A percentile compares a stretch with the other conserved stretches of the same genome.
Conservation (phyloP, 2,329 filamentous ascomycete species). For the Rutstroemia sp. region DNA sequence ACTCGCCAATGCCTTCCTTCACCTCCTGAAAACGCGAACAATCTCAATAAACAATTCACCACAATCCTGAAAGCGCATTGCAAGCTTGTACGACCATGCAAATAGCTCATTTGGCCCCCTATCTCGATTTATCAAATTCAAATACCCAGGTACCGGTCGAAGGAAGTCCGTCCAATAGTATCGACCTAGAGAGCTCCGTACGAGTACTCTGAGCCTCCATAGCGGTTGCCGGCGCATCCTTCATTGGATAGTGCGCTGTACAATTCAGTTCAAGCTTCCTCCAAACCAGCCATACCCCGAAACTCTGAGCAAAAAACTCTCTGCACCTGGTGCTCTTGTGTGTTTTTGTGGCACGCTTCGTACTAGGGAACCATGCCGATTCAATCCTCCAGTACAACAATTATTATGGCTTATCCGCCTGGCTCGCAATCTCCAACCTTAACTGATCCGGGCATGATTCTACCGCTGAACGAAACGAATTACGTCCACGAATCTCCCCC, state of each 20-base stretch:
- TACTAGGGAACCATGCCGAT: constrained; percentile 23
- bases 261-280: neutral
- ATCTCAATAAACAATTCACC: constrained; percentile 7
- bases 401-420: constrained; percentile 37
- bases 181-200: too few species aligned
- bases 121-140: neutral
- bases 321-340: neutral
- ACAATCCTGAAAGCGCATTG: too few species aligned
- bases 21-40: constrained; percentile 31
- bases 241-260: neutral
- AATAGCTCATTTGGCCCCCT: too few species aligned
- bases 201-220: too few species aligned
- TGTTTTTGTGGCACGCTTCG: neutral
- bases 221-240: neutral
- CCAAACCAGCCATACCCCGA: neutral
- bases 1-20: constrained; percentile 33
- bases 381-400: constrained; percentile 21
- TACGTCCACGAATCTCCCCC: constrained; percentile 46
- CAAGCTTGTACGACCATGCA: too few species aligned
- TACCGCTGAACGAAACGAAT: constrained; percentile 54
- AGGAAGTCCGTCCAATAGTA: too few species aligned
- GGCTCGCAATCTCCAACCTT: constrained; percentile 83
- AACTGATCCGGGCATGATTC: constrained; percentile 91
- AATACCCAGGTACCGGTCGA: neutral
- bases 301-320: neutral